These are phyloP conservation scores for Pezicula radicicola DNA, from an alignment of 2,329 filamentous ascomycete species.

Conservation along the genomic window DNA sequence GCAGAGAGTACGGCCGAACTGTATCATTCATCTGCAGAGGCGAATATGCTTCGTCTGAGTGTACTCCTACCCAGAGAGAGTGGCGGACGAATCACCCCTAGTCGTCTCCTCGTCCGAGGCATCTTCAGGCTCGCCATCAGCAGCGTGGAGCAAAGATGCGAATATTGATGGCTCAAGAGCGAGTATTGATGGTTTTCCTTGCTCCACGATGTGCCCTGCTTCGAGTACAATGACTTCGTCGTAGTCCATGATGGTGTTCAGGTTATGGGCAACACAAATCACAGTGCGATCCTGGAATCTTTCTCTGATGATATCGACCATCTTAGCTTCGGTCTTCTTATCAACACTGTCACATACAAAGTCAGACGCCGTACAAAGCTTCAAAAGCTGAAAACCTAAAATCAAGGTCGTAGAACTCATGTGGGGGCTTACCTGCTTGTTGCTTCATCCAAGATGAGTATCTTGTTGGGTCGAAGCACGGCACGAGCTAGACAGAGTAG, in stretches of 20 bases:
- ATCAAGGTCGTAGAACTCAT: neutral
- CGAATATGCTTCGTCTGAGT: neutral
- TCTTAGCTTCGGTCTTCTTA: constrained; percentile 51
- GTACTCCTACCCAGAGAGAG: neutral
- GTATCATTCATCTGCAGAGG: neutral
- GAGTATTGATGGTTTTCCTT: neutral
- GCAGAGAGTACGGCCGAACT: neutral
- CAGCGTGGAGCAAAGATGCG: neutral
- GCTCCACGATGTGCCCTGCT: constrained; percentile 62
- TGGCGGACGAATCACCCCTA: neutral
- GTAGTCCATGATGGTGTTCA: constrained; percentile 37
- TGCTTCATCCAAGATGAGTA: constrained; percentile 30
- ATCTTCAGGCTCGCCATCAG: neutral
- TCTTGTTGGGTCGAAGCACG: constrained; percentile 25
- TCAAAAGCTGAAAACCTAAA: neutral
- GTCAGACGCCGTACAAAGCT: neutral
- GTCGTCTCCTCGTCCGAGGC: neutral
- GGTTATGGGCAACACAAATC: constrained; percentile 18
- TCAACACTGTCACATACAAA: constrained; percentile 23
- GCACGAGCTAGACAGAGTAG: constrained; percentile 44
- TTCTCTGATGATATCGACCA: constrained; percentile 48
- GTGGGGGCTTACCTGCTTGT: constrained; percentile 27
- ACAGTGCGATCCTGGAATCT: constrained; percentile 50
- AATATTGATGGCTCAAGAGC: constrained; percentile 1
- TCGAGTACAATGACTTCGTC: constrained; percentile 42